Base-by-base conservation (phyloP, 441 rosid genomes). In the Flueggea neowawraea region DNA sequence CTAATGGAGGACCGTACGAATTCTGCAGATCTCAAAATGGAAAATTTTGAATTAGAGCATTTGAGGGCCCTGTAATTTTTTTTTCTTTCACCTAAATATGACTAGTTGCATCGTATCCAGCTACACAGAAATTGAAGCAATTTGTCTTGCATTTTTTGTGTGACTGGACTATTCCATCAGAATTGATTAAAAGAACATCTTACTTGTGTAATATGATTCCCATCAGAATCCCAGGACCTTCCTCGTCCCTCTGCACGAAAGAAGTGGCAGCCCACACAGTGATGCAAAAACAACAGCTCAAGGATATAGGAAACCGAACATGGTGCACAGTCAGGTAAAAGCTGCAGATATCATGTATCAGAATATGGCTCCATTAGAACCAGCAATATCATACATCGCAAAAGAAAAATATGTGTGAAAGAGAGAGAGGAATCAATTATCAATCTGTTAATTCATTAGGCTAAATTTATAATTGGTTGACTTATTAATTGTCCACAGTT, bases 241-340 rank as follows among this genome's bases (percentile, higher is more conserved):
- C 95, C 95, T 10, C 95, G 83, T 61, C 77, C 66, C 75, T 95
- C 98, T 0, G 95, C 97, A 16, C 98, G 93, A 71, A 82, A 73
- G 69, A 91, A 84, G 67, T 86, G 85, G 76, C 99, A 95, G 77
- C 98, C 98, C 15, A 89, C 84, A 71, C 98, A 95, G 72, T 87
- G 96, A 68, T 76, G 89, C 71, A 80, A 66, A 8, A 76, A 32
- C 71, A 91, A 65, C 83, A 89, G 64, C 82, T 84, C 89, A 15
- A 91, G 96, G 63, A 95, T 71, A 79, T 89, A 89, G 71, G 77
- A 71, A 64, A 88, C 94, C 12, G 97, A 95, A 71, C 72, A 80
- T 28, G 99, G 99, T 55, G 99, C 94, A 62, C 96, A 87, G 58
- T 89, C 98, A 14, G 98, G 98, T 64, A 83, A 84, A 66, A 95